These are phyloP conservation scores for Tricholoma furcatifolium DNA, from an alignment of 768 basidiomycete species.

Conservation along the genomic window DNA sequence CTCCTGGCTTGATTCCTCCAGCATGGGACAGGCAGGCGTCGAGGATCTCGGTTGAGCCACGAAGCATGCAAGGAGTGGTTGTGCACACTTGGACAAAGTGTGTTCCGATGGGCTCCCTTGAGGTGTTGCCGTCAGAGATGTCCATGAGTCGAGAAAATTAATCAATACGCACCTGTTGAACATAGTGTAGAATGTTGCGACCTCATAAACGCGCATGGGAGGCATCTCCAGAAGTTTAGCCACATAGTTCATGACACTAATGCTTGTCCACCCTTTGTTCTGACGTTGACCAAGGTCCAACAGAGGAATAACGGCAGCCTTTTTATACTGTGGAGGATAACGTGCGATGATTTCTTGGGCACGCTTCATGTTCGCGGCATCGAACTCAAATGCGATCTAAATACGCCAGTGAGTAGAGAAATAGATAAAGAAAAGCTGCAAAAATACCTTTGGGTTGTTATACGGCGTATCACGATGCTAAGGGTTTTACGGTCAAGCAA, in stretches of 20 bases:
- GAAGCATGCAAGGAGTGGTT: constrained; percentile 96
- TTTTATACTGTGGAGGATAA: constrained; percentile 98
- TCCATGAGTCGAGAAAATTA: background rate
- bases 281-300: constrained; percentile 96
- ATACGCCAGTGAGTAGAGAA: background rate
- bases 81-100: constrained; percentile 99
- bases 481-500: constrained; percentile 15
- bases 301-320: constrained; percentile 95
- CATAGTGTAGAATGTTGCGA: constrained; percentile 99
- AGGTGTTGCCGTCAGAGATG: background rate
- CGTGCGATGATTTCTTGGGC: constrained; percentile 88
- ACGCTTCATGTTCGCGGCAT: constrained; percentile 75
- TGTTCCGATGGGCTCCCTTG: constrained; percentile 88
- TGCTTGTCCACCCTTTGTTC: constrained; percentile 98
- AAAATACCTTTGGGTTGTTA: constrained; percentile 84
- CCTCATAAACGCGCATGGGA: constrained; percentile 99
- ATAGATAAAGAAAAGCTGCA: constrained; percentile 1
- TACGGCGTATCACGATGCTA: constrained; percentile 95
- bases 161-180: constrained; percentile 89
- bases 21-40: constrained; percentile 82
- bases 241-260: constrained; percentile 98
- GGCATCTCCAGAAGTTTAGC: constrained; percentile 92
- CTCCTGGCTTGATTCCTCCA: constrained; percentile 80
- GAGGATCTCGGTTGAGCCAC: constrained; percentile 88
- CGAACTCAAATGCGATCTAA: constrained; percentile 90